Evolutionary conservation across 164 flowering plant species (phyloP), one percentile per base, ranked within the genome.

Genomic region (Annona squamosa): DNA sequence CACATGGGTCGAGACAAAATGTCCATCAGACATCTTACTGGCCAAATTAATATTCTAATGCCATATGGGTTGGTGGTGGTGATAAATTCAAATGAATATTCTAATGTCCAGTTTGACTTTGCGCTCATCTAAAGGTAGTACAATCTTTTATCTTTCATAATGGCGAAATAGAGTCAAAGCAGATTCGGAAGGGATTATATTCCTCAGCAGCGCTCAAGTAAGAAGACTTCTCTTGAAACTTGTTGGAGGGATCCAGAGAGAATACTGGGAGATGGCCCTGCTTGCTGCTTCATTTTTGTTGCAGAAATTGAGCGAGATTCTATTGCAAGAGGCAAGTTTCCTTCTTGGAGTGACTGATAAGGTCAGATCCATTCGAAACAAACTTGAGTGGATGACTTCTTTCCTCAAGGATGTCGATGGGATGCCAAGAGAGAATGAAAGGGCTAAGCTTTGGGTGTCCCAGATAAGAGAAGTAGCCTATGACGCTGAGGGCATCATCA

Each of bases 321-420:
- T 68, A 68, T 2, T 17, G 48, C 2, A 68, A 3, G 70, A 46
- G 46, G 70, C 52, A 12, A 12, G 16, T n/a, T 16, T 68, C 48
- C 70, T 68, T 3, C 6, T 12, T 46, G 57, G 70, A 45, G 72
- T 69, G 2, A 12, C 19, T 4, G 46, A 41, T 2, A 3, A 69
- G 17, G n/a, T 48, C 10, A 48, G 45, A 52, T 69, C 13, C 5
- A 63, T 70, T 52, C 44, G 46, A 1, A 13, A 19, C 6, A 42
- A 70, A 17, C 72, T 70, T 42, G 46, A 52, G 42, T 70, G 63
- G 72, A 37, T 70, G 16, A 26, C 19, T 52, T 9, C 63, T 59
- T 70, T 56, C 63, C 46, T 70, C 45, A 52, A 56, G 45, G 72
- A 70, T 41, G 72, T 63, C 45, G 63, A 69, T 26, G 4, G 42